These are phyloP conservation scores for Dimocarpus longan DNA, from an alignment of 345 rosid species.

Conservation along the genomic window DNA sequence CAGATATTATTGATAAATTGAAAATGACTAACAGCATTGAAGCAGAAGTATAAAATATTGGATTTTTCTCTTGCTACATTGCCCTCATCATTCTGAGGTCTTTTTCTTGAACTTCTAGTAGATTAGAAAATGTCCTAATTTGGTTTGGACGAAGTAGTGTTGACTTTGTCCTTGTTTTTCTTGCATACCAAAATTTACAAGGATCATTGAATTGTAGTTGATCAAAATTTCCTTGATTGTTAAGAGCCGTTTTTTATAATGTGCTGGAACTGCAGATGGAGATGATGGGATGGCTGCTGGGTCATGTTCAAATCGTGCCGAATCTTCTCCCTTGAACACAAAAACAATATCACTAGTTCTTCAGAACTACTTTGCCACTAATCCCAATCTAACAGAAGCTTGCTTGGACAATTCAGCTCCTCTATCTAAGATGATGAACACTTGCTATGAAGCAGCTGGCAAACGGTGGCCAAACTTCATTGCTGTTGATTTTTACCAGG, in stretches of 20 bases:
- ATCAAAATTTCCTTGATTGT: neutral
- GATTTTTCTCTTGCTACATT: neutral
- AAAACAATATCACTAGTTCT: constrained; percentile 60
- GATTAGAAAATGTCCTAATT: neutral
- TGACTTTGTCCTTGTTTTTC: neutral
- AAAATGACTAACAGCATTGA: neutral
- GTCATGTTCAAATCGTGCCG: constrained; percentile 66
- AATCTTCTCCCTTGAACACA: constrained; percentile 71
- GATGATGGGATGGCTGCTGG: constrained; percentile 70
- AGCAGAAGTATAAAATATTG: neutral
- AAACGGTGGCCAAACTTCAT: constrained; percentile 98
- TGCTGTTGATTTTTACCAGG: constrained; percentile 93
- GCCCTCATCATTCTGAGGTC: neutral
- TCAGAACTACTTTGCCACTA: constrained; percentile 68
- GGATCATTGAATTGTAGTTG: neutral
- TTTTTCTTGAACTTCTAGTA: neutral
- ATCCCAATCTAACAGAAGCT: constrained; percentile 59
- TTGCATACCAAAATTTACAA: neutral
- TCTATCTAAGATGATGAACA: constrained; percentile 58
- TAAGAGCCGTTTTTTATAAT: neutral
- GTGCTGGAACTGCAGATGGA: constrained; percentile 67
- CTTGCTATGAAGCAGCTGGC: constrained; percentile 75
- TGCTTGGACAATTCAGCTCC: constrained; percentile 85
- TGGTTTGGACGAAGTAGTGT: neutral
- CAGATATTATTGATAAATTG: neutral